Evolutionary conservation across 2,329 filamentous ascomycete species (phyloP).

Genomic region (Fusarium burgessii): DNA sequence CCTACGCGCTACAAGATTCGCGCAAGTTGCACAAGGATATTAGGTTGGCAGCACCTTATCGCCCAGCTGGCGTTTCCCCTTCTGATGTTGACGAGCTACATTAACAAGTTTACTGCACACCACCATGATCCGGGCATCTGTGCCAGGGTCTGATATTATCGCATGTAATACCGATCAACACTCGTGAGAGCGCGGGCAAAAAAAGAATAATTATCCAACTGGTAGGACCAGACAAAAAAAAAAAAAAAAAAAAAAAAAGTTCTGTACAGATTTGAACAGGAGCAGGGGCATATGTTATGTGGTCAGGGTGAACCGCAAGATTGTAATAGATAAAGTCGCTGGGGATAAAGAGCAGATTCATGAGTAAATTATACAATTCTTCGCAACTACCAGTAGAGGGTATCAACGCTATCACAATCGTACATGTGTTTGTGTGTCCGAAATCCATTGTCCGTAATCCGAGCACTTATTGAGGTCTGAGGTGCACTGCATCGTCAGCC

Average conservation of each 20-base stretch:
- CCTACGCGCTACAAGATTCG: slow-evolving; percentile 31
- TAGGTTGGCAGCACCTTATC: slow-evolving; percentile 45
- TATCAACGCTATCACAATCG: slow-evolving; percentile 40
- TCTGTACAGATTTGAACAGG: slow-evolving; percentile 3
- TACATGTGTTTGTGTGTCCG: slow-evolving; percentile 26
- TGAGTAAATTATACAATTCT: slow-evolving; percentile 26
- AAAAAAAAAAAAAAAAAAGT: background rate
- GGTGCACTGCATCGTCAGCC: slow-evolving; percentile 11
- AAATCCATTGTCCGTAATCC: background rate
- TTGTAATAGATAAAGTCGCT: slow-evolving; percentile 33
- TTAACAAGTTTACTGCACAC: slow-evolving; percentile 26
- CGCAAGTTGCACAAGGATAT: slow-evolving; percentile 39
- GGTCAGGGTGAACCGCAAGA: slow-evolving; percentile 10
- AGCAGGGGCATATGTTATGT: background rate
- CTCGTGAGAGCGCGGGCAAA: too few relatives aligned
- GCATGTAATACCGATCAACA: background rate
- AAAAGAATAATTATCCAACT: background rate
- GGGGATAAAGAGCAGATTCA: slow-evolving; percentile 8
- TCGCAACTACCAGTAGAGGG: slow-evolving; percentile 26
- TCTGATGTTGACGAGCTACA: slow-evolving; percentile 54
- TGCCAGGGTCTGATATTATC: background rate
- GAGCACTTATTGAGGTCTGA: background rate
- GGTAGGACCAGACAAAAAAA: too few relatives aligned
- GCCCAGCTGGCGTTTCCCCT: slow-evolving; percentile 39
- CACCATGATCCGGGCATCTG: background rate